Evolutionary conservation across 495 filamentous ascomycete species (phyloP), one percentile per base, ranked within the genome.

Genomic region (Parachaetomium inaequale): DNA sequence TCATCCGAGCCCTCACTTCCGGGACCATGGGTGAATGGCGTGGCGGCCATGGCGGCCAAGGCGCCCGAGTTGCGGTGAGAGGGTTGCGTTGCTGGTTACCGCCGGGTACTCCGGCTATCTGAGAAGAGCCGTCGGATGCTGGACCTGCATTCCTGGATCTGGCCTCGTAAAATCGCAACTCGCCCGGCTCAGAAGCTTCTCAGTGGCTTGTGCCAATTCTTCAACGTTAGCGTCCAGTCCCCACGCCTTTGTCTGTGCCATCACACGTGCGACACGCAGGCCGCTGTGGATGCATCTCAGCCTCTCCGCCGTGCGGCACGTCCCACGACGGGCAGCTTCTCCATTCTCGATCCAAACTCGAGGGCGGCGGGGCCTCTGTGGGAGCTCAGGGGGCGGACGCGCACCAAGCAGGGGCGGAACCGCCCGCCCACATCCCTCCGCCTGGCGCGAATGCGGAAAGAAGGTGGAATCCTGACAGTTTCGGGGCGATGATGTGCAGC

Each of bases 401-500:
- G n/a, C n/a, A n/a, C n/a, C n/a, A n/a, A n/a, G n/a, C n/a, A n/a
- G n/a, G n/a, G n/a, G n/a, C n/a, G n/a, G n/a, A n/a, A n/a, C n/a
- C n/a, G n/a, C n/a, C n/a, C 59, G 42, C 61, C 61, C 51, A 49
- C 65, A 47, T 60, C 58, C 59, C 59, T 42, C 32, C 52, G 52
- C 52, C n/a, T 19, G 34, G 10, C 15, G 21, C 34, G 28, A 46
- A 28, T 49, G 54, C 32, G 47, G 53, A 43, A 54, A 19, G 28
- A 46, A 28, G 45, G 54, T 32, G 47, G 53, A 43, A 54, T 62
- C 56, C 32, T 65, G 59, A 59, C 64, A 28, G 61, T 59, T 61
- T 65, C 62, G 67, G 67, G 62, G 68, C 52, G 66, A 71, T 72
- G 70, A 73, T 73, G 71, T 71, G 71, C 71, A 73, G 63, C 61